Base-by-base conservation (phyloP, 306 rosid species). In the Vigna trinervia region DNA sequence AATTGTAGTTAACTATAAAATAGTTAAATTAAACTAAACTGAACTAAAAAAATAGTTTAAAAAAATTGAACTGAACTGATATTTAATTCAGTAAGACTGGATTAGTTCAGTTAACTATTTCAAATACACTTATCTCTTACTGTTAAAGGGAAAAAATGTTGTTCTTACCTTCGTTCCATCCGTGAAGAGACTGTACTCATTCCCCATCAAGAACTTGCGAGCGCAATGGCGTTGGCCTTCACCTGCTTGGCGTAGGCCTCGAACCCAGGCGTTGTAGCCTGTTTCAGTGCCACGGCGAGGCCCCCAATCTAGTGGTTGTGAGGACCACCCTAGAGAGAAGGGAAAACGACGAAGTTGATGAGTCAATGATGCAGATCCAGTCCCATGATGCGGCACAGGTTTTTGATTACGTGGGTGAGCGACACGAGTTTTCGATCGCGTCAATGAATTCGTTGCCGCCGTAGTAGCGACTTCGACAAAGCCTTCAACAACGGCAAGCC, bases 291-390 rank as follows among this genome's bases (percentile, higher is more conserved):
- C 62, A 94, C 98, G 46, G 97, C 96, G 6, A 92, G 93, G 56
- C 97, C 97, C 81, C 97, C 97, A 8, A 94, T 92, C 86, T 94
- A 97, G 88, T 94, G 98, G 76, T 94, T 94, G 85, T 94, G 97
- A 53, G 98, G 98, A 58, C 98, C 98, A 53, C 98, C 98, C 84
- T 94, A 96, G 70, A 94, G 98, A 39, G 98, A 87, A 3, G 98
- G 97, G 85, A 94, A 94, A 48, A 94, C 98, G 3, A 95, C 85
- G 76, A 94, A 94, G 86, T 94, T 94, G 82, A 94, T 86, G 98
- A 94, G n/a, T 17, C 19, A 17, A 17, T 17, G 19, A 17, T 97
- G 98, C 8, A 94, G 95, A 80, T 94, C 98, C 17, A 94, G 71
- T 0, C 98, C 98, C 98, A 94, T 94, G 83, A 94, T 94, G 6